Percentiles rank a stretch among this genome's conserved stretches.
phyloP scores from a whole-genome alignment of 257 asterid genomes.

The Ilex asprella region DNA sequence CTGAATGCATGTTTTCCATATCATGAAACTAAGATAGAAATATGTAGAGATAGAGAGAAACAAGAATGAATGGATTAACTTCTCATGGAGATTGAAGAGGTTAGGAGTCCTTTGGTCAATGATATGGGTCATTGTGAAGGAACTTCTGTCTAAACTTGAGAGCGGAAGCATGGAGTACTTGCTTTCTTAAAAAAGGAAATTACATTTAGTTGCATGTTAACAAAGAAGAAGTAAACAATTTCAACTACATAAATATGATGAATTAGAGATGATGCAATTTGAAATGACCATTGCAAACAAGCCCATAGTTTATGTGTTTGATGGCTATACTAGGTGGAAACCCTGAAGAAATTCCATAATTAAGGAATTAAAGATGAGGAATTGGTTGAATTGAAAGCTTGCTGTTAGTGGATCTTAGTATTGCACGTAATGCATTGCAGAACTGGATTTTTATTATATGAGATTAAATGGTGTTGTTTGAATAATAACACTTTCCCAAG shows the following conservation, averaged over 20 bases:
- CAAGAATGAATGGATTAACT: too few species aligned
- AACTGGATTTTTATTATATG: background rate
- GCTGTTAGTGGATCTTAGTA: background rate
- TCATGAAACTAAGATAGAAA: too few species aligned
- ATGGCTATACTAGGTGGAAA: background rate
- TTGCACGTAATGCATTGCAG: background rate
- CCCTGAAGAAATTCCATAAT: background rate
- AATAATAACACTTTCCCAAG: background rate
- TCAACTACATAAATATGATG: background rate
- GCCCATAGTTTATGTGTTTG: background rate
- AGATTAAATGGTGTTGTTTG: background rate
- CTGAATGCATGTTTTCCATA: too few species aligned
- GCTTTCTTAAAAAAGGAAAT: background rate
- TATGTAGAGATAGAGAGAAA: too few species aligned
- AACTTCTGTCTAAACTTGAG: too few species aligned
- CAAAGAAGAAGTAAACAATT: background rate
- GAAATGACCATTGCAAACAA: background rate
- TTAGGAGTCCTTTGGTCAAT: too few species aligned
- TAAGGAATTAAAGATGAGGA: background rate
- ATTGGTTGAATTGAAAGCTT: background rate
- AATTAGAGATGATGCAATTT: background rate
- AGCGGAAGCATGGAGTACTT: too few species aligned
- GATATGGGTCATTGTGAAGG: too few species aligned
- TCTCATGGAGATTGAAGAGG: too few species aligned
- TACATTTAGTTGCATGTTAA: background rate